Conservation (phyloP, 805 yeast species). For the Citeromyces matritensis region DNA sequence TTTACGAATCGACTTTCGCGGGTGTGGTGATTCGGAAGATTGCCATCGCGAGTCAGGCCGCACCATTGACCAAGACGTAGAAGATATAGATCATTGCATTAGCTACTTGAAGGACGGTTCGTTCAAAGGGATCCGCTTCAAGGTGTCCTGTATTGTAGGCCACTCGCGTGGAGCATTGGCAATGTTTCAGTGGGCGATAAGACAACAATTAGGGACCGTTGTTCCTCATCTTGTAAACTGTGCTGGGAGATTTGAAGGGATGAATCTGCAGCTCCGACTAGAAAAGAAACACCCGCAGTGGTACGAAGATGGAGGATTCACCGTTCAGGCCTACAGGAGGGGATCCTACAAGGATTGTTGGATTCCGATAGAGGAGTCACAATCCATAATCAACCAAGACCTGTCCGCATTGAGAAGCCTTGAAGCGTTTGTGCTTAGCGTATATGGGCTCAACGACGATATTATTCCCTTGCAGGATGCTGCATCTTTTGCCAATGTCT, state of each 20-base stretch:
- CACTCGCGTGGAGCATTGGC: slow-evolving; percentile 78
- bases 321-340: slow-evolving; percentile 25
- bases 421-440: slow-evolving; percentile 35
- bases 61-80: slow-evolving; percentile 44
- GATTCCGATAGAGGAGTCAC: slow-evolving; percentile 34
- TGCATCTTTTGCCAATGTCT: slow-evolving; percentile 36
- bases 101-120: slow-evolving; percentile 13
- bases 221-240: slow-evolving; percentile 61
- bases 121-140: slow-evolving; percentile 21
- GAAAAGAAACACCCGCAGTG: slow-evolving; percentile 17
- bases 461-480: slow-evolving; percentile 55
- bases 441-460: slow-evolving; percentile 59
- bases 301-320: slow-evolving; percentile 23
- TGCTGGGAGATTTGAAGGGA: slow-evolving; percentile 52
- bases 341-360: slow-evolving; percentile 28
- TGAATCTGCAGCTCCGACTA: slow-evolving; percentile 26
- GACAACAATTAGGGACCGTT: slow-evolving; percentile 16
- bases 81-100: slow-evolving; percentile 42
- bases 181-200: slow-evolving; percentile 55
- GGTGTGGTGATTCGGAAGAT: slow-evolving; percentile 66
- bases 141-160: slow-evolving; percentile 44
- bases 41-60: slow-evolving; percentile 32
- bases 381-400: slow-evolving; percentile 32
- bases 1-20: slow-evolving; percentile 73
- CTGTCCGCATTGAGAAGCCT: slow-evolving; percentile 23